A percentile compares a stretch with the other conserved stretches of the same genome.
These are phyloP conservation scores for Amaranthus cruentus DNA, from an alignment of 148 eudicot genomes.

Conservation along the genomic window DNA sequence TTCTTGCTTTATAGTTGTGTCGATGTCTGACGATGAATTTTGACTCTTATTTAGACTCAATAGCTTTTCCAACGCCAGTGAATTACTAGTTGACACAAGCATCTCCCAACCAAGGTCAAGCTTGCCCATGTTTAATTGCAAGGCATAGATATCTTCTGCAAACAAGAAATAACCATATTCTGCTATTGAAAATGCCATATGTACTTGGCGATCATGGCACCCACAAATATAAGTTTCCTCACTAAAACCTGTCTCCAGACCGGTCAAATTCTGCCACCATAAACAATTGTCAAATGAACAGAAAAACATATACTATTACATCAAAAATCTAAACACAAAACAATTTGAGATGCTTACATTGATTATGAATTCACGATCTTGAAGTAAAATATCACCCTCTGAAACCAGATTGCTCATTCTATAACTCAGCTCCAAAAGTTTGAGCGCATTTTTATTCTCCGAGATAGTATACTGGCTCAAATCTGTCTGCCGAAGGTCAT, in stretches of 20 bases:
- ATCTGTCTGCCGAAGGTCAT: conserved; percentile 51
- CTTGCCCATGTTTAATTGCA: conserved; percentile 37
- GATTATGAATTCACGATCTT: conserved; percentile 41
- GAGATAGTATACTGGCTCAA: conserved; percentile 39
- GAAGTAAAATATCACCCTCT: conserved; percentile 67
- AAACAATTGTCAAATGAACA: conserved; percentile 16
- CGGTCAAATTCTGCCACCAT: conserved; percentile 48
- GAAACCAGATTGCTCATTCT: conserved; percentile 65
- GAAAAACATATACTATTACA: background rate
- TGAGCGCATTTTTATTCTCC: conserved; percentile 47
- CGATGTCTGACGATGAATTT: conserved; percentile 9
- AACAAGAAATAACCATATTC: conserved; percentile 74
- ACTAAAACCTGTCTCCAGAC: conserved; percentile 33
- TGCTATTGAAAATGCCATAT: conserved; percentile 55
- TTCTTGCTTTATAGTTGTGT: conserved; percentile 18
- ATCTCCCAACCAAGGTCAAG: conserved; percentile 63
- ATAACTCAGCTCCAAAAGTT: conserved; percentile 38
- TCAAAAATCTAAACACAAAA: background rate
- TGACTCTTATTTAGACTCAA: conserved; percentile 37
- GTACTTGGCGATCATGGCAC: conserved; percentile 64
- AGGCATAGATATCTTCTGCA: conserved; percentile 49
- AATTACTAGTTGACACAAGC: conserved; percentile 53
- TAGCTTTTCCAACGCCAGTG: conserved; percentile 68
- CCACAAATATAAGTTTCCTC: conserved; percentile 47
- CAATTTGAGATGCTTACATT: conserved; percentile 12